phyloP scores from a whole-genome alignment of 202 grass and related monocot species.

The Saccharum hybrid region DNA sequence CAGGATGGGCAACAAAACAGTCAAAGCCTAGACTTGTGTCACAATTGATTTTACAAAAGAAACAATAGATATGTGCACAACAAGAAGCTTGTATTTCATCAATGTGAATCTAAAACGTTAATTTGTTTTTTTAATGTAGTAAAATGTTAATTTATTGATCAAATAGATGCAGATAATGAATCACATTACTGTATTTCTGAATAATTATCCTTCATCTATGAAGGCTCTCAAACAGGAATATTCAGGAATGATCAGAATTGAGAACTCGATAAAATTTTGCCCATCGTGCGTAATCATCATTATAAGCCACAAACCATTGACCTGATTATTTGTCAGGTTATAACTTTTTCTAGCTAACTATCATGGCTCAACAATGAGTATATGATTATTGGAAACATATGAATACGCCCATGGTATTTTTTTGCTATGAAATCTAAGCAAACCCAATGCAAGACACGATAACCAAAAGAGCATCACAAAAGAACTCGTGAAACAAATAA shows the following conservation, averaged over 20 bases:
- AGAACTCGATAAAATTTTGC: conserved; percentile 3
- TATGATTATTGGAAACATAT: not conserved
- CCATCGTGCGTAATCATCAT: not conserved
- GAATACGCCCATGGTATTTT: not conserved
- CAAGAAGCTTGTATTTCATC: conserved; percentile 27
- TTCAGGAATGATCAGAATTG: conserved; percentile 21
- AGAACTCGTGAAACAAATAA: conserved; percentile 26
- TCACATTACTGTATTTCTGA: not conserved
- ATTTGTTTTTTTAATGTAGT: not conserved
- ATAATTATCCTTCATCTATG: conserved; percentile 7
- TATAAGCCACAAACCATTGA: conserved; percentile 24
- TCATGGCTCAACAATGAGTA: not conserved
- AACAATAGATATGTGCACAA: not conserved
- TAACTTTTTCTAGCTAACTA: conserved; percentile 26
- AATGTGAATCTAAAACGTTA: conserved; percentile 2
- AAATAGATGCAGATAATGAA: conserved; percentile 11
- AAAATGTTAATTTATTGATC: not conserved
- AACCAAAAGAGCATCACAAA: conserved; percentile 31
- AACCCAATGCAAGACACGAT: conserved; percentile 28
- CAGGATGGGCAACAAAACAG: conserved; percentile 40
- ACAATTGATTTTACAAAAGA: conserved; percentile 31
- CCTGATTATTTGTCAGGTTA: conserved; percentile 28
- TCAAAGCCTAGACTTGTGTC: conserved; percentile 11
- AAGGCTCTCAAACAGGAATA: conserved; percentile 26
- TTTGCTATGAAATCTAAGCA: conserved; percentile 17